Conservation (phyloP, 164 flowering plant genomes). For the Aristolochia californica region DNA sequence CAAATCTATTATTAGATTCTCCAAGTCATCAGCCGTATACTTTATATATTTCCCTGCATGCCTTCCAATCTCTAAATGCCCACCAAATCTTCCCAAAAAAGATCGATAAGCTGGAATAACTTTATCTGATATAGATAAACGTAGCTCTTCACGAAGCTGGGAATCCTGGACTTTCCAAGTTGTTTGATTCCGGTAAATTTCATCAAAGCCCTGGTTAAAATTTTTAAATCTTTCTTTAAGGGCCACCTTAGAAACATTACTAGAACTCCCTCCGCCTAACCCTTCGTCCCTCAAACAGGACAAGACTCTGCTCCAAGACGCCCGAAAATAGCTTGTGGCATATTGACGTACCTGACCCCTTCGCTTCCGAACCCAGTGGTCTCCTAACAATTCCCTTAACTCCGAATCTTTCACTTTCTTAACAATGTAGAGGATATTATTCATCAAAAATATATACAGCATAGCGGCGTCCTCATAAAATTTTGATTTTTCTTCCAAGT, state of each 20-base stretch:
- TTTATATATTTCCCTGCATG: slow-evolving; percentile 74
- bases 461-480: slow-evolving; percentile 62
- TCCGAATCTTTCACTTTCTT: slow-evolving; percentile 82
- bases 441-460: slow-evolving; percentile 74
- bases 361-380: slow-evolving; percentile 66
- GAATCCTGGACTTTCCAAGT: slow-evolving; percentile 78
- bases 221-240: slow-evolving; percentile 73
- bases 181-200: slow-evolving; percentile 65
- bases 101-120: slow-evolving; percentile 76
- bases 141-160: slow-evolving; percentile 71
- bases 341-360: slow-evolving; percentile 59
- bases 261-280: slow-evolving; percentile 52
- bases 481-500: slow-evolving; percentile 68
- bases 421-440: slow-evolving; percentile 72
- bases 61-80: slow-evolving; percentile 65
- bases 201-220: slow-evolving; percentile 73
- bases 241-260: slow-evolving; percentile 49
- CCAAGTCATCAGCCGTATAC: slow-evolving; percentile 72
- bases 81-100: slow-evolving; percentile 62
- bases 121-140: slow-evolving; percentile 68
- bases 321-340: slow-evolving; percentile 68
- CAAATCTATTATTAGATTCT: slow-evolving; percentile 53
- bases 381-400: slow-evolving; percentile 62
- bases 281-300: slow-evolving; percentile 81
- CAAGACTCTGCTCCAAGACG: slow-evolving; percentile 72